A percentile compares a stretch with the other conserved stretches of the same genome.
Conservation (phyloP, 352 stramenopile genomes). For the Phytophthora rubi region DNA sequence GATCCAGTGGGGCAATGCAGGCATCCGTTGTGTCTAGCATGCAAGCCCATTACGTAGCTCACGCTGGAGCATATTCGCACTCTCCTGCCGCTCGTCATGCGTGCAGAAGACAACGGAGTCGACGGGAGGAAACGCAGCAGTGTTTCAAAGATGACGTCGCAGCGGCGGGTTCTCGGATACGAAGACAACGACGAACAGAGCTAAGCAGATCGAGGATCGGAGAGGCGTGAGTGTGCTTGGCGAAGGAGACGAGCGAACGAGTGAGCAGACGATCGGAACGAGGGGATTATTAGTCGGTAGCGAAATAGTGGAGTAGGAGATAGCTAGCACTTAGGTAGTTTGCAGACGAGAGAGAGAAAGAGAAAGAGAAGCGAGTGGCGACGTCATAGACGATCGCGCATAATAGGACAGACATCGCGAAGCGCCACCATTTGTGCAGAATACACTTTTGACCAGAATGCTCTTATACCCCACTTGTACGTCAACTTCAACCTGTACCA, state of each 20-base stretch:
- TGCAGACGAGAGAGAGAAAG: slow-evolving; percentile 23
- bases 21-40: slow-evolving; percentile 11
- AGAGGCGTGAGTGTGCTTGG: slow-evolving; percentile 24
- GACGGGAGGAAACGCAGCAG: slow-evolving; percentile 8
- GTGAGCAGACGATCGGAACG: slow-evolving; percentile 1
- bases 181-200: slow-evolving; percentile 22
- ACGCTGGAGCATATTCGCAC: slow-evolving; percentile 21
- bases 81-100: slow-evolving; percentile 13
- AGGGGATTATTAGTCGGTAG: slow-evolving; percentile 42
- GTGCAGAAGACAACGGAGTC: slow-evolving; percentile 11
- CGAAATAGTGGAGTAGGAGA: slow-evolving; percentile 41
- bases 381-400: slow-evolving; percentile 28
- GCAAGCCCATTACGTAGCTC: slow-evolving; percentile 23
- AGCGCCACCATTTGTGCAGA: slow-evolving; percentile 18
- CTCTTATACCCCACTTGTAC: neutral
- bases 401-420: slow-evolving; percentile 28
- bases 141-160: slow-evolving; percentile 15
- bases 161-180: slow-evolving; percentile 19
- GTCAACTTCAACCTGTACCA: slow-evolving; percentile 26
- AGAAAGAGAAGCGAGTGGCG: slow-evolving; percentile 13
- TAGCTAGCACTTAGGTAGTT: slow-evolving; percentile 49
- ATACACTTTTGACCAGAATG: slow-evolving; percentile 5
- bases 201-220: slow-evolving; percentile 28
- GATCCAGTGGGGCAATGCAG: slow-evolving; percentile 26
- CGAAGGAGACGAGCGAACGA: slow-evolving; percentile 13